Conservation (phyloP, 208 protist species). For the Acanthamoeba divionensis region DNA sequence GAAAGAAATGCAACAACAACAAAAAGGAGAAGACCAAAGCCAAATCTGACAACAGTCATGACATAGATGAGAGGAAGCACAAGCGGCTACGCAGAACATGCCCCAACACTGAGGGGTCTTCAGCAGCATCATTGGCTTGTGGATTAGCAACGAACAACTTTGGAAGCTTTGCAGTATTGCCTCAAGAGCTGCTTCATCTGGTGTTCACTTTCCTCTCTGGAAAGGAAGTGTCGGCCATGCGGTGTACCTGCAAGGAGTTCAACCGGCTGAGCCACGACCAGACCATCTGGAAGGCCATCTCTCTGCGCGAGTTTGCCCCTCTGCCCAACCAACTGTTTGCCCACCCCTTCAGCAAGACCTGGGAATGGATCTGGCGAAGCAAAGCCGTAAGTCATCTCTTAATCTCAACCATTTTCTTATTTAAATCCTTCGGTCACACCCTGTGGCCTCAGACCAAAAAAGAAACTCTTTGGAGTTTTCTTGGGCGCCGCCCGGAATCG, state of each 20-base stretch:
- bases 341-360: neutral
- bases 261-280: neutral
- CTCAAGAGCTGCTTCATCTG: neutral
- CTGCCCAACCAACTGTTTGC: neutral
- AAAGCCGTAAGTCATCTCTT: neutral
- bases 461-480: too few relatives aligned
- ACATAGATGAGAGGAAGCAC: too few relatives aligned
- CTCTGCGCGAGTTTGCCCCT: neutral
- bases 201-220: slow-evolving; percentile 5
- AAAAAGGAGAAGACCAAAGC: too few relatives aligned
- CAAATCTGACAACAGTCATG: too few relatives aligned
- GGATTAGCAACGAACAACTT: neutral
- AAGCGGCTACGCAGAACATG: too few relatives aligned
- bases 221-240: neutral
- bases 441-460: too few relatives aligned
- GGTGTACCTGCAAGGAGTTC: neutral
- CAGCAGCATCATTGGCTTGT: too few relatives aligned
- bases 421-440: too few relatives aligned
- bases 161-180: neutral
- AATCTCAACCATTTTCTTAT: too few relatives aligned
- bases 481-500: too few relatives aligned
- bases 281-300: neutral
- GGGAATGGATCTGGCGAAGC: slow-evolving; percentile 10
- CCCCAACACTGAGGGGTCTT: too few relatives aligned
- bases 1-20: too few relatives aligned